Evolutionary conservation across 2,329 filamentous ascomycete species (phyloP), one percentile per base, ranked within the genome.

Genomic region (Xylaria polymorpha): DNA sequence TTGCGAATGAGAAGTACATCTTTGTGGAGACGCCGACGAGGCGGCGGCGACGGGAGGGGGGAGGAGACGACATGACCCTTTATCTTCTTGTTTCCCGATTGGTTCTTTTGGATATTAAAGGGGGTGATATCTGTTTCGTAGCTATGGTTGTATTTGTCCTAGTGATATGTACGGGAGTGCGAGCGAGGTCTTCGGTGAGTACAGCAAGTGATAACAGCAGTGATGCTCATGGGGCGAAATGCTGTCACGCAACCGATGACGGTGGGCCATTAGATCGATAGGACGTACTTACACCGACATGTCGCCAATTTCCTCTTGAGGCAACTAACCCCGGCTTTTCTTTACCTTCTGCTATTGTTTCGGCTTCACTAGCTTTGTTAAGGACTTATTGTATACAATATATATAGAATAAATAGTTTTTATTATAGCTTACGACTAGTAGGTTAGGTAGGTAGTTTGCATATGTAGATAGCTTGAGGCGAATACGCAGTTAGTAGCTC

Each of bases 21-120:
- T 94, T 94, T 46, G 91, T 88, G 56, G 89, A 92, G 72, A 93
- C 89, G 79, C 92, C 91, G 68, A 94, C 85, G 69, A 94, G 84
- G 75, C 89, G 89, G 76, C 88, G 87, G 56, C 83, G 85, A 55
- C 83, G 56, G 25, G 61, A 15, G 4, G 53, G 35, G 1, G 67
- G 12, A 9, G 71, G 41, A 57, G 70, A 25, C 15, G 56, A 37
- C 66, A 70, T 73, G 62, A 15, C 55, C 20, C n/a, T 63, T 48
- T 8, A 25, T 32, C 18, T 4, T 43, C 50, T 25, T 59, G 20
- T 18, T 35, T 14, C 7, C 44, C 7, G 15, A 5, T 58, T 44
- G 14, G n/a, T 50, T 51, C 9, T 3, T 20, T 55, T 7, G 7
- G 1, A 8, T 15, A 50, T n/a, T 9, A 55, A 44, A 55, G 35